These are phyloP conservation scores for Gonapodya prolifera DNA, from an alignment of 192 early-diverging fungal species.

Conservation along the genomic window DNA sequence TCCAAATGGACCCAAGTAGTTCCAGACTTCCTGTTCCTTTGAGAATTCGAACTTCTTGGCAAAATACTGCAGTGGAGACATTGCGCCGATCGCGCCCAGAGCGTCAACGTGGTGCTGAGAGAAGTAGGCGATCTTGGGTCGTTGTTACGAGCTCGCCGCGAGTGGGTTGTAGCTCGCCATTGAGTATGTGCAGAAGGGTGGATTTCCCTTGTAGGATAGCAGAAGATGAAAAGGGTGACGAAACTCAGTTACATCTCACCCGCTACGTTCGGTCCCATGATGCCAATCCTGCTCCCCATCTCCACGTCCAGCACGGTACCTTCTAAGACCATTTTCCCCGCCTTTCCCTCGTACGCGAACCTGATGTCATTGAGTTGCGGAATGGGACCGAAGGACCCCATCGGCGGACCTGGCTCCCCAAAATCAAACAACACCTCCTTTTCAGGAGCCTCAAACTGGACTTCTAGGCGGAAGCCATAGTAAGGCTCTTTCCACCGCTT, in stretches of 20 bases:
- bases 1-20: constrained; percentile 66
- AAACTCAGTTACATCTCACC: constrained; percentile 27
- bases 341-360: constrained; percentile 20
- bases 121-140: constrained; percentile 65
- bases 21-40: constrained; percentile 45
- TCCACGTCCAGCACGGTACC: constrained; percentile 60
- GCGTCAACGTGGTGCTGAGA: constrained; percentile 74
- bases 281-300: constrained; percentile 50
- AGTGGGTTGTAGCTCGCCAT: constrained; percentile 43
- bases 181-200: constrained; percentile 66
- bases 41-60: constrained; percentile 16
- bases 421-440: constrained; percentile 31
- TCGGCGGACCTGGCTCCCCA: constrained; percentile 52
- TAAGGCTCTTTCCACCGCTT: constrained; percentile 48
- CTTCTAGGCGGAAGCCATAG: constrained; percentile 28
- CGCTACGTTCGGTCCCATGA: constrained; percentile 74
- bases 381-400: constrained; percentile 54
- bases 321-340: constrained; percentile 26
- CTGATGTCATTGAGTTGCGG: constrained; percentile 47
- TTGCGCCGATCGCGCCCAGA: constrained; percentile 23
- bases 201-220: constrained; percentile 31
- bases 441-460: constrained; percentile 38
- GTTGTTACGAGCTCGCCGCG: constrained; percentile 49
- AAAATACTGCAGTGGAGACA: constrained; percentile 39
- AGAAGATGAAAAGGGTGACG: not conserved